Evolutionary conservation across 495 filamentous ascomycete species (phyloP), one percentile per base, ranked within the genome.

Genomic region (Hypoxylon fragiforme): DNA sequence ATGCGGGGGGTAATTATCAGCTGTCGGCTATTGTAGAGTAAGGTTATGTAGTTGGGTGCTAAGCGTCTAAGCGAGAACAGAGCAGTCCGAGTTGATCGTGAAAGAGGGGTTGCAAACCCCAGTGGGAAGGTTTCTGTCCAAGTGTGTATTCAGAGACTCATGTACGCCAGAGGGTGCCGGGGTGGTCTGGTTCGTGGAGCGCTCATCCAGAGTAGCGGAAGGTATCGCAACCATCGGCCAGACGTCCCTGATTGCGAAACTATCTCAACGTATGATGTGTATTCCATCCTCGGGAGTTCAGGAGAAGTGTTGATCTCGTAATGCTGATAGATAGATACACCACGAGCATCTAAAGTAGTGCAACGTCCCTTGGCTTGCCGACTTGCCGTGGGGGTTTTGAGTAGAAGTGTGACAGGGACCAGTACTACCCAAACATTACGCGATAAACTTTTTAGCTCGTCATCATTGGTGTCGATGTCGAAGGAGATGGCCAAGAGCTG

Each of bases 21-120:
- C 58, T 57, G 51, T 42, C 58, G 58, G 58, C 58, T 62, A 62
- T 62, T 62, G 47, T 57, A 52, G 30, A 62, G 46, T 39, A 43
- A 34, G 31, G n/a, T n/a, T n/a, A n/a, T n/a, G n/a, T n/a, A n/a
- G n/a, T n/a, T n/a, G n/a, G n/a, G 22, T 30, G 12, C 32, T 49
- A 19, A 42, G 22, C 51, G 18, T 35, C 46, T 52, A 62, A 57
- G 58, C 58, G 58, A 62, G 48, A 40, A 11, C 37, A 45, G 47
- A 36, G 19, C 15, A 43, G 32, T 53, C 32, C 32, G 44, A 47
- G 53, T 40, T 47, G 43, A 53, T 49, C 5, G 21, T 20, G 52
- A 44, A 62, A 57, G 58, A 57, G 58, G 52, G 58, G 58, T 57
- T 13, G 15, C 40, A 40, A 42, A 37, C 57, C 45, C 50, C 40